phyloP scores from a whole-genome alignment of 2,329 filamentous ascomycete species.

The Sclerotinia sclerotiorum region DNA sequence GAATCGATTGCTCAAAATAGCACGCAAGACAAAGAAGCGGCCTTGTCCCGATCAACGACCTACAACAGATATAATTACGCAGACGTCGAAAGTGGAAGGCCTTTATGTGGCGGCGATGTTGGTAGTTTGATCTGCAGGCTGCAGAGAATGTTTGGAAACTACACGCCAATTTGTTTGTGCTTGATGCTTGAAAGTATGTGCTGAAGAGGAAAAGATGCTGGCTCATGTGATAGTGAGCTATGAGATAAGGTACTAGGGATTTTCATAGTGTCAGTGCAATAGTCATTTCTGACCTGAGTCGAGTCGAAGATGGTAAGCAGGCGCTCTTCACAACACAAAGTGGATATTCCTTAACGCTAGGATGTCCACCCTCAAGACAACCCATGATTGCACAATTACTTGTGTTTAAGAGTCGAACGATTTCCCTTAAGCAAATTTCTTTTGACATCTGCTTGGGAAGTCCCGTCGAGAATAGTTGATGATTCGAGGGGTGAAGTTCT shows the following conservation, averaged over 20 bases:
- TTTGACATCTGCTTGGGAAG: not conserved
- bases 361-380: not conserved
- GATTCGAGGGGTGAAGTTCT: not conserved
- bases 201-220: not conserved
- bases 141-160: not conserved
- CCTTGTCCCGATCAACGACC: slow-evolving; percentile 1
- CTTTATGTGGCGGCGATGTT: slow-evolving; percentile 1
- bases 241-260: not conserved
- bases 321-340: not conserved
- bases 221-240: no score
- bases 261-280: not conserved
- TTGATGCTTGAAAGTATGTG: not conserved
- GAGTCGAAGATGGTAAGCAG: not conserved
- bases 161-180: not conserved
- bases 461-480: not conserved
- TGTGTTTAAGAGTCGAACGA: not conserved
- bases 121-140: not conserved
- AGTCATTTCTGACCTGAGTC: not conserved
- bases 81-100: not conserved
- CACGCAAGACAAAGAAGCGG: not conserved
- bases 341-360: slow-evolving; percentile 7
- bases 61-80: slow-evolving; percentile 2
- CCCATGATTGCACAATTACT: not conserved
- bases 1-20: not conserved
- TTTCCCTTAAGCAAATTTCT: not conserved